These are phyloP conservation scores for Crithidia expoeki DNA, from an alignment of 208 protist species.

Conservation along the genomic window DNA sequence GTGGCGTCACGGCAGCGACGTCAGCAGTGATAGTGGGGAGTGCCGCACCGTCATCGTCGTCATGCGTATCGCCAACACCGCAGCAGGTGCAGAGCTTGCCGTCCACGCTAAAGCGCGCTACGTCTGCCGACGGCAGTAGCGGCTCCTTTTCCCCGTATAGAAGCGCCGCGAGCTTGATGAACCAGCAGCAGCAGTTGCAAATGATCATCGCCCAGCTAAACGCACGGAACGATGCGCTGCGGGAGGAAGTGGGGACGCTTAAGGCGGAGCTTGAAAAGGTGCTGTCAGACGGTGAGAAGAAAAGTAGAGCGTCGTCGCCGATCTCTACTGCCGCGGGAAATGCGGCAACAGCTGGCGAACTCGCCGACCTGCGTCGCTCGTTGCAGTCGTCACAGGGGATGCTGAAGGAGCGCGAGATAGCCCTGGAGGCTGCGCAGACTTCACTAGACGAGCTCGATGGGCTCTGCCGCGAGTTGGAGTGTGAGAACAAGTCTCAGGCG, in stretches of 20 bases:
- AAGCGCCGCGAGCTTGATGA: conserved; percentile 4
- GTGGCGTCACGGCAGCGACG: background rate
- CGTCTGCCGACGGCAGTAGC: background rate
- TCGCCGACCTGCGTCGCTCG: conserved; percentile 19
- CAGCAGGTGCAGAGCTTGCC: background rate
- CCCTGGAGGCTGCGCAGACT: conserved; percentile 42
- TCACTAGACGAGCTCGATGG: conserved; percentile 65
- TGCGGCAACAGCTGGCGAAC: conserved; percentile 13
- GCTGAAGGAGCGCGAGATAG: conserved; percentile 47
- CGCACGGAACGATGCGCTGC: conserved; percentile 52
- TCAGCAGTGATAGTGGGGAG: too few relatives aligned
- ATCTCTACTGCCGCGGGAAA: background rate
- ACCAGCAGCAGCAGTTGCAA: conserved; percentile 46
- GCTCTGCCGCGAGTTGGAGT: conserved; percentile 66
- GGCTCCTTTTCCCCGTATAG: background rate
- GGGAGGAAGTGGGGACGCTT: conserved; percentile 35
- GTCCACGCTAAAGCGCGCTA: background rate
- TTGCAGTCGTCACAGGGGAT: conserved; percentile 24
- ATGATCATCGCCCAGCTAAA: conserved; percentile 69
- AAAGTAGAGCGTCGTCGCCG: background rate
- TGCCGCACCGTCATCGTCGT: too few relatives aligned
- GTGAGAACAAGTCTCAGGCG: conserved; percentile 47
- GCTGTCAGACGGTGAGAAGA: background rate
- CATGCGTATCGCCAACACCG: too few relatives aligned
- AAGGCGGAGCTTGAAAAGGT: conserved; percentile 33